Evolutionary conservation across 106 monocot species (phyloP), one percentile per base, ranked within the genome.

Genomic region (Platanthera zijinensis): DNA sequence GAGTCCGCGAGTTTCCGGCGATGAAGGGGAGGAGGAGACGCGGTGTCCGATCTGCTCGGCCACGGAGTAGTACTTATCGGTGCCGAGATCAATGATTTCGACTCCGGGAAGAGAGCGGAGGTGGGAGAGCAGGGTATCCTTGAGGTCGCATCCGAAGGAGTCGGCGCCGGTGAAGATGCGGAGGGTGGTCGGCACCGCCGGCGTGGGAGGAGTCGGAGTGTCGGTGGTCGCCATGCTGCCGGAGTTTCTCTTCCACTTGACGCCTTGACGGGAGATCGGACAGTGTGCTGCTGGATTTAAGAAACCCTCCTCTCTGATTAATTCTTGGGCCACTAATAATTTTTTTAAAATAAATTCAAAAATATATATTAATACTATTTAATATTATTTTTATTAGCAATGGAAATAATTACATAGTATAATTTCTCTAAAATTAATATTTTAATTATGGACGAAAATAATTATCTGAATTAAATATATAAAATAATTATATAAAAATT

Each of bases 31-130:
- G 76, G 82, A 47, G 85, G 76, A 73, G 78, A 85, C 83, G 56
- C 46, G 82, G 79, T 80, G 85, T 64, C 82, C 92, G 81, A 88
- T 56, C 7, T 50, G 48, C 52, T 76, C 85, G 57, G 84, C 92
- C 80, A 86, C 79, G 86, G 87, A 75, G 92, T 95, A 95, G 87
- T 95, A 91, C 70, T 82, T 83, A 80, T 84, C 87, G 51, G 84
- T 86, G 76, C 89, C 92, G 78, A 90, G 84, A 78, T 92, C 95
- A 74, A 82, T 74, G 80, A 90, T 73, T 5, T 80, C 84, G 80
- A 95, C 52, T 54, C 56, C 78, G 25, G 89, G 89, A 67, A 76
- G 67, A 63, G 90, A 79, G 72, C 83, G 87, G 84, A 95, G 89
- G 89, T 92, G 87, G 75, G 85, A 52, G 53, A 89, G 73, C 4